These are phyloP conservation scores for Betula pendula DNA, from an alignment of 306 rosid genomes.

Conservation along the genomic window DNA sequence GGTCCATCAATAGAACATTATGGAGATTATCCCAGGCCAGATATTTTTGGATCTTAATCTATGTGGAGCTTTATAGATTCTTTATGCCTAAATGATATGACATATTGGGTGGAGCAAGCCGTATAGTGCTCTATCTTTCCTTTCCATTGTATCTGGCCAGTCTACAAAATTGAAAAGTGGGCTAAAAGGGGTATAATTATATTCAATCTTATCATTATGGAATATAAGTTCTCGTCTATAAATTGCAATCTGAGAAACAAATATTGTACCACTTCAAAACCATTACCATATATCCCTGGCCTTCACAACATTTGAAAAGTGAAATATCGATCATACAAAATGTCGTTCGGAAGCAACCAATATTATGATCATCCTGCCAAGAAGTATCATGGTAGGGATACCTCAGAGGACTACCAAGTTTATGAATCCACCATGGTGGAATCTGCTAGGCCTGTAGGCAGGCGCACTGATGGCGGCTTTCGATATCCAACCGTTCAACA, in stretches of 20 bases:
- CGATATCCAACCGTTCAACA: background rate
- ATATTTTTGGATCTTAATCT: background rate
- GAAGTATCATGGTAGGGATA: constrained; percentile 3
- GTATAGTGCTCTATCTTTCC: too few species aligned
- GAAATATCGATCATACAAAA: constrained; percentile 2
- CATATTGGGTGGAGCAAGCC: background rate
- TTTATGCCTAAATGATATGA: background rate
- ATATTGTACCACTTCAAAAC: background rate
- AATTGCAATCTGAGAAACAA: too few species aligned
- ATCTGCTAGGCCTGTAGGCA: constrained; percentile 12
- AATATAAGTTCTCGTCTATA: background rate
- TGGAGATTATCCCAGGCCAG: background rate
- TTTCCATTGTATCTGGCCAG: too few species aligned
- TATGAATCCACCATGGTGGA: background rate
- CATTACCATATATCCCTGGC: constrained; percentile 1
- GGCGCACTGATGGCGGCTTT: background rate
- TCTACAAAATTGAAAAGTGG: background rate
- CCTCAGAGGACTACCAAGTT: constrained; percentile 17
- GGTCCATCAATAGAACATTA: background rate
- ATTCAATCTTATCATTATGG: constrained; percentile 40
- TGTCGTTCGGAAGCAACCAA: constrained; percentile 1
- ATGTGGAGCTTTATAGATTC: background rate
- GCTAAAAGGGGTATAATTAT: constrained; percentile 20
- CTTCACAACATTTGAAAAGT: background rate
- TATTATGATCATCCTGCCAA: background rate